A percentile compares a stretch with the other conserved stretches of the same genome.
These are phyloP conservation scores for Daldinia decipiens DNA, from an alignment of 495 filamentous ascomycete species.

Conservation along the genomic window DNA sequence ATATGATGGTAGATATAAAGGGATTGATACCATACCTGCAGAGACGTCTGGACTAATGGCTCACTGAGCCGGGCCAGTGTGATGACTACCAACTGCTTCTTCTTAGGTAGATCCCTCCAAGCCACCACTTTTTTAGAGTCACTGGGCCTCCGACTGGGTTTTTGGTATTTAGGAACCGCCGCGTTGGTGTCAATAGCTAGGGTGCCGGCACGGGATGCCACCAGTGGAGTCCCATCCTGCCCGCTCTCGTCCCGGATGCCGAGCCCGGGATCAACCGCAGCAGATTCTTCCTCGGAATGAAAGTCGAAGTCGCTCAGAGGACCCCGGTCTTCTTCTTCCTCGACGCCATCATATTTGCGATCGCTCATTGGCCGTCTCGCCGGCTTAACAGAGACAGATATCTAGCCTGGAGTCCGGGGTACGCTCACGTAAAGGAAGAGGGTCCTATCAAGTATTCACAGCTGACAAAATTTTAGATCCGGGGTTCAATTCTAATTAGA, in stretches of 20 bases:
- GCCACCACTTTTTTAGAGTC: slow-evolving; percentile 57
- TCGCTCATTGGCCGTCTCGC: slow-evolving; percentile 32
- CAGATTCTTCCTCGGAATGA: slow-evolving; percentile 36
- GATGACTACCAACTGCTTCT: slow-evolving; percentile 78
- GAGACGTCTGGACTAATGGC: slow-evolving; percentile 78
- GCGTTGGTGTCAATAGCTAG: slow-evolving; percentile 36
- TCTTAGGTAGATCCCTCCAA: slow-evolving; percentile 77
- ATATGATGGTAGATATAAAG: neutral
- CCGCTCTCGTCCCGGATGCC: slow-evolving; percentile 34
- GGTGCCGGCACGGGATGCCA: slow-evolving; percentile 29
- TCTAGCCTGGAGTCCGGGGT: slow-evolving; percentile 5
- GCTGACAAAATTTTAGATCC: neutral
- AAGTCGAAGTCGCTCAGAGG: slow-evolving; percentile 35
- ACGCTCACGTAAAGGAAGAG: neutral
- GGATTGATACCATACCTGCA: slow-evolving; percentile 59
- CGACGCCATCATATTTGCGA: slow-evolving; percentile 22
- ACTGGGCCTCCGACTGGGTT: slow-evolving; percentile 20
- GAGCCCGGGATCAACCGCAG: slow-evolving; percentile 20
- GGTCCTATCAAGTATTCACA: slow-evolving; percentile 3
- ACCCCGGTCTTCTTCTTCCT: slow-evolving; percentile 35
- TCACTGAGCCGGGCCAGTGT: slow-evolving; percentile 80
- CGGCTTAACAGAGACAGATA: neutral
- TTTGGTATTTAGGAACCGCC: neutral
- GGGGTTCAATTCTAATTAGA: neutral
- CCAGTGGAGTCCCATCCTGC: slow-evolving; percentile 24